Evolutionary conservation across 805 yeast species (phyloP).

Genomic region (Suhomyces xylopsoci): DNA sequence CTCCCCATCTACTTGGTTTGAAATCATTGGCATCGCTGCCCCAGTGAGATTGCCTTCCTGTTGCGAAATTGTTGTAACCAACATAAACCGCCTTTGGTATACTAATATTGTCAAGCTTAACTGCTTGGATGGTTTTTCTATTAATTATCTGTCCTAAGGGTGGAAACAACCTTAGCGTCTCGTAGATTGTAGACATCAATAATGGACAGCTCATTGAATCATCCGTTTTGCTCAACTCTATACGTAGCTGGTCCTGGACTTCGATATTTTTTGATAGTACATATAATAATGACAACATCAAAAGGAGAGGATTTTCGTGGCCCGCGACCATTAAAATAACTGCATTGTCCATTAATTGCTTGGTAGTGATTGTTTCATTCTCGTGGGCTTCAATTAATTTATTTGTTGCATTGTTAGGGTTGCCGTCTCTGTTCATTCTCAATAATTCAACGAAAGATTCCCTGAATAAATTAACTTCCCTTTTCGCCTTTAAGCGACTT

Average conservation of each 20-base stretch:
- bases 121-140: constrained; percentile 39
- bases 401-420: constrained; percentile 37
- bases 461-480: constrained; percentile 43
- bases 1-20: constrained; percentile 54
- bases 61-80: constrained; percentile 53
- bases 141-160: constrained; percentile 58
- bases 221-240: constrained; percentile 7
- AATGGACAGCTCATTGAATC: constrained; percentile 14
- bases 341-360: constrained; percentile 52
- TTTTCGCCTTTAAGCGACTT: constrained; percentile 41
- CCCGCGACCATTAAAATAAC: constrained; percentile 59
- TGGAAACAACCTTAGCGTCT: constrained; percentile 50
- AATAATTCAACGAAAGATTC: constrained; percentile 32
- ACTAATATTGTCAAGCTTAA: constrained; percentile 40
- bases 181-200: constrained; percentile 39
- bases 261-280: constrained; percentile 41
- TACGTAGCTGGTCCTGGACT: constrained; percentile 31
- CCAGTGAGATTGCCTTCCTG: constrained; percentile 50
- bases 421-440: constrained; percentile 13
- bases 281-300: constrained; percentile 46
- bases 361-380: constrained; percentile 34
- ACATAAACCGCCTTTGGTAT: constrained; percentile 52
- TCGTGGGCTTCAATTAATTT: constrained; percentile 37
- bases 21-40: constrained; percentile 43
- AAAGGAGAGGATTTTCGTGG: constrained; percentile 59